These are phyloP conservation scores for Inosperma sp. DNA, from an alignment of 768 basidiomycete species.

Conservation along the genomic window DNA sequence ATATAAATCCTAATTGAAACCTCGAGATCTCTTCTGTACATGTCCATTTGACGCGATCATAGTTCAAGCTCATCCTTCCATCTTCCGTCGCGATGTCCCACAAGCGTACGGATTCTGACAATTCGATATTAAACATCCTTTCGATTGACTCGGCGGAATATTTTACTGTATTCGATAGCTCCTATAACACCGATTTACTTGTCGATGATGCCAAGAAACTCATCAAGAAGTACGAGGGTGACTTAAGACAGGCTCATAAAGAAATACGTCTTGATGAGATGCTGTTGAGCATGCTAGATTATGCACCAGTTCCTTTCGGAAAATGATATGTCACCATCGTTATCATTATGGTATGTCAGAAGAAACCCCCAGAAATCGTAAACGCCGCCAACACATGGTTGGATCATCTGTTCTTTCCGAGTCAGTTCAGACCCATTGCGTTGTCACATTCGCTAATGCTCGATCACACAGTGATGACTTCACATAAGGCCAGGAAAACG, in stretches of 20 bases:
- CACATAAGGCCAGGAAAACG: neutral
- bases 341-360: slow-evolving; percentile 17
- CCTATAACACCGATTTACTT: too few relatives aligned
- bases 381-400: slow-evolving; percentile 19
- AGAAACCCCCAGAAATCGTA: slow-evolving; percentile 13
- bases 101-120: too few relatives aligned
- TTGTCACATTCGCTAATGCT: neutral
- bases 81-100: too few relatives aligned
- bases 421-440: slow-evolving; percentile 10
- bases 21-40: too few relatives aligned
- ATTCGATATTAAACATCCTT: too few relatives aligned
- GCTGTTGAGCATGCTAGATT: slow-evolving; percentile 16
- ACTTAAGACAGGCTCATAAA: neutral
- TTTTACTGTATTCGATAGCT: too few relatives aligned
- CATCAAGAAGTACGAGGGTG: neutral
- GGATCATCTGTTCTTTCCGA: slow-evolving; percentile 15
- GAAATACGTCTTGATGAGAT: slow-evolving; percentile 14
- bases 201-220: neutral
- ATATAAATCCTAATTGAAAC: too few relatives aligned
- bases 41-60: too few relatives aligned
- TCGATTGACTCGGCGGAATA: too few relatives aligned
- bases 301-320: slow-evolving; percentile 16
- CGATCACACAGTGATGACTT: neutral
- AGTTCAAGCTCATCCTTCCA: too few relatives aligned
- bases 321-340: slow-evolving; percentile 19